A percentile compares a stretch with the other conserved stretches of the same genome.
Evolutionary conservation across 345 rosid genomes (phyloP).

Genomic region (Diplotaxis tenuifolia): DNA sequence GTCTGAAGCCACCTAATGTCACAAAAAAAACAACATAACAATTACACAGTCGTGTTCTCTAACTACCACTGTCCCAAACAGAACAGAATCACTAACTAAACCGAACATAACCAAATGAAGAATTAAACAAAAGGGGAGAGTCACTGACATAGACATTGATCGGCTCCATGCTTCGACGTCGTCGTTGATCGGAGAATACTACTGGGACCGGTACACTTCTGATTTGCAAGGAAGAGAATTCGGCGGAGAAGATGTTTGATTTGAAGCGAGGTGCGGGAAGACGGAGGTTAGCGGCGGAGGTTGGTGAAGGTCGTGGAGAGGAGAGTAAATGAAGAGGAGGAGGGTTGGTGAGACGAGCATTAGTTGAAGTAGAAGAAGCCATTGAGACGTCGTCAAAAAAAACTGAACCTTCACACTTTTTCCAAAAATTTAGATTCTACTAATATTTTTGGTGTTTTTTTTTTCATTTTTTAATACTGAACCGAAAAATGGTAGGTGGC

Average conservation of each 20-base stretch:
- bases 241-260: slow-evolving; percentile 4
- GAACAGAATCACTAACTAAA: neutral
- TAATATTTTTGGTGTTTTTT: neutral
- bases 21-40: neutral
- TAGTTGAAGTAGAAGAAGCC: slow-evolving; percentile 32
- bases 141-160: slow-evolving; percentile 32
- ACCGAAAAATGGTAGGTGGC: neutral
- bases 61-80: neutral
- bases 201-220: slow-evolving; percentile 6
- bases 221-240: neutral
- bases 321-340: neutral
- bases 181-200: slow-evolving; percentile 9
- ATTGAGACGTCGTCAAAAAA: neutral
- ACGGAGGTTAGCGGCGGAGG: slow-evolving; percentile 25
- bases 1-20: slow-evolving; percentile 46
- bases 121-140: neutral
- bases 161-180: slow-evolving; percentile 16
- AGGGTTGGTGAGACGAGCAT: slow-evolving; percentile 36
- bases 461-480: neutral
- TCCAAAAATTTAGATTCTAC: no score
- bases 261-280: slow-evolving; percentile 6
- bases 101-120: neutral
- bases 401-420: neutral
- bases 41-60: neutral
- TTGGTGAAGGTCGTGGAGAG: slow-evolving; percentile 20